phyloP scores from a whole-genome alignment of 106 monocot genomes.

The Dioscorea zingiberensis region DNA sequence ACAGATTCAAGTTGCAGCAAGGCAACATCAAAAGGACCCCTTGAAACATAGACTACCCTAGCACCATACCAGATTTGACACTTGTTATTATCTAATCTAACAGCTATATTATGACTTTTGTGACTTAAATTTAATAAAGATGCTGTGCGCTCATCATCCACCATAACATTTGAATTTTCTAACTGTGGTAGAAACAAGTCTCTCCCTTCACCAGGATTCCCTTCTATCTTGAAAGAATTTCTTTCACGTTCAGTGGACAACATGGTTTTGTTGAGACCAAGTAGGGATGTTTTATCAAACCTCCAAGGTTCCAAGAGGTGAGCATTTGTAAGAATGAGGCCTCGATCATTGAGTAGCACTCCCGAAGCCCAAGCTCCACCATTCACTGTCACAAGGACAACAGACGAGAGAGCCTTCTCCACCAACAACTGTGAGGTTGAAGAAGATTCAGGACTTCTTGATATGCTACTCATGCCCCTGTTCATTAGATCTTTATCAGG shows the following conservation, averaged over 20 bases:
- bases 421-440: conserved; percentile 19
- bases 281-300: conserved; percentile 50
- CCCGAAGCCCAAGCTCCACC: conserved; percentile 93
- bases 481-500: conserved; percentile 4
- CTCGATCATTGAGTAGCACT: conserved; percentile 62
- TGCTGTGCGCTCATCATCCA: conserved; percentile 1
- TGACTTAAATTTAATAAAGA: conserved; percentile 20
- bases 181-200: conserved; percentile 6
- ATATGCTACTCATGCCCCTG: conserved; percentile 3
- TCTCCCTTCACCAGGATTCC: conserved; percentile 8
- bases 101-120: conserved; percentile 41
- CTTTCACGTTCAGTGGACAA: neutral
- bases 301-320: conserved; percentile 93
- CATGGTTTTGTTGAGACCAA: conserved; percentile 30
- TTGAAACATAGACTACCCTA: conserved; percentile 69
- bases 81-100: conserved; percentile 54
- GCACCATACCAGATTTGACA: conserved; percentile 58
- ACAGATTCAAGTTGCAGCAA: conserved; percentile 70
- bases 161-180: conserved; percentile 10
- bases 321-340: conserved; percentile 91
- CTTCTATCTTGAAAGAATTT: conserved; percentile 6
- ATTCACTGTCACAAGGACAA: conserved; percentile 73
- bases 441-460: conserved; percentile 7
- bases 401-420: conserved; percentile 49
- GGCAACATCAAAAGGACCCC: conserved; percentile 89